Conservation (phyloP, 2,329 filamentous ascomycete species). For the Acarospora socialis region DNA sequence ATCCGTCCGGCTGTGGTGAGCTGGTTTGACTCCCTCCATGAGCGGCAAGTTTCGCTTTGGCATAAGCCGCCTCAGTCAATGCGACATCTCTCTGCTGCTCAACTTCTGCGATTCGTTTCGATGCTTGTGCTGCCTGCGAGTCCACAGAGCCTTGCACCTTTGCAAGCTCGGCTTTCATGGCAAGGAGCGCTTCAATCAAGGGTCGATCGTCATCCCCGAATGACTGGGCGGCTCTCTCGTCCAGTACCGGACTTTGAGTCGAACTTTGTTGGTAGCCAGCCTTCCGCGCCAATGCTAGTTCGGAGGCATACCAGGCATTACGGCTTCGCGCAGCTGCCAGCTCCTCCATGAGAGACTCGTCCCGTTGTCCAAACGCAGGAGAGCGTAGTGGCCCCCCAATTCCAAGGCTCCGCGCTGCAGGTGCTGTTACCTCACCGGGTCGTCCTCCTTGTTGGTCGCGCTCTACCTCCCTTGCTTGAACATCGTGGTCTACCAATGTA, state of each 20-base stretch:
- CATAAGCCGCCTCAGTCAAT: constrained; percentile 89
- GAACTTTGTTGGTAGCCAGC: constrained; percentile 68
- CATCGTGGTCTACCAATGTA: constrained; percentile 34
- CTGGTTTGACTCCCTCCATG: constrained; percentile 53
- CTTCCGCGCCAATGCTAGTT: constrained; percentile 81
- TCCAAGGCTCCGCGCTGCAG: too few species aligned
- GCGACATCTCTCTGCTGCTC: constrained; percentile 90
- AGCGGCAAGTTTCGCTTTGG: constrained; percentile 81
- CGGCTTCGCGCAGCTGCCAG: constrained; percentile 70
- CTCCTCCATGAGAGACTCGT: too few species aligned
- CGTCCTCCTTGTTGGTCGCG: constrained; percentile 54
- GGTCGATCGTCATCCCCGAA: constrained; percentile 89
- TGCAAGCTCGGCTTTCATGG: constrained; percentile 77
- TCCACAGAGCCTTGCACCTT: constrained; percentile 86
- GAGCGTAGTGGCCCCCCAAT: too few species aligned
- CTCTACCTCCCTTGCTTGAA: constrained; percentile 46
- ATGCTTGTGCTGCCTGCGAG: constrained; percentile 70
- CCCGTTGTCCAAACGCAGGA: too few species aligned
- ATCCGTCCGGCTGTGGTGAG: constrained; percentile 37
- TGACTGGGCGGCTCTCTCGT: constrained; percentile 60
- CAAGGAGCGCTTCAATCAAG: constrained; percentile 77
- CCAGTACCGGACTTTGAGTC: constrained; percentile 56
- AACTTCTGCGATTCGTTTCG: constrained; percentile 80
- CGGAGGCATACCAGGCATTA: constrained; percentile 95
- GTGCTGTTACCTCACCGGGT: too few species aligned